phyloP scores from a whole-genome alignment of 140 eudicot genomes.

The Anethum foeniculum region DNA sequence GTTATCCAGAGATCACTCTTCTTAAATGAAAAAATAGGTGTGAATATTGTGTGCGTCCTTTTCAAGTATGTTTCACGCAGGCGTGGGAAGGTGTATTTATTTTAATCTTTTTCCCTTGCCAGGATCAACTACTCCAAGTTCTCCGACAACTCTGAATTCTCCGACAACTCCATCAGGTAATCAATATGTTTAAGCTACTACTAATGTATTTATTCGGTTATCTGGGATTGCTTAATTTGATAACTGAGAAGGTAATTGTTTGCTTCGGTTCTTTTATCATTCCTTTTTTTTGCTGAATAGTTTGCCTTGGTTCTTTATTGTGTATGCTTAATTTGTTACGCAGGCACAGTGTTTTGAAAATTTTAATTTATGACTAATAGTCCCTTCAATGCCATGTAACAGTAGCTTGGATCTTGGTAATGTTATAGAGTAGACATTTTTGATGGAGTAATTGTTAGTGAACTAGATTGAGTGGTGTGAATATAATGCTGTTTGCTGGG shows the following conservation, averaged over 20 bases:
- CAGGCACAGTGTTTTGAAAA: background rate
- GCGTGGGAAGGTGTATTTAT: no score
- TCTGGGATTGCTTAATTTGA: background rate
- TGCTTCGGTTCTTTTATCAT: background rate
- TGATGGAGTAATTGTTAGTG: background rate
- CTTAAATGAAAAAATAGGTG: no score
- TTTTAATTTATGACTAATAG: background rate
- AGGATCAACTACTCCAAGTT: background rate
- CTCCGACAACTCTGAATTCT: background rate
- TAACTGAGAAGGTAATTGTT: background rate
- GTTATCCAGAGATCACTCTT: background rate
- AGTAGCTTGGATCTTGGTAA: background rate
- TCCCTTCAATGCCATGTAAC: background rate
- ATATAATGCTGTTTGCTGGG: background rate
- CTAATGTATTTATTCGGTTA: background rate
- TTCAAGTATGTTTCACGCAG: background rate
- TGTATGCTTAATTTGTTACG: background rate
- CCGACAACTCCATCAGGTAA: background rate
- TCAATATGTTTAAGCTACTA: background rate
- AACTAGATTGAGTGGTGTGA: background rate
- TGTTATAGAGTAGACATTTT: background rate
- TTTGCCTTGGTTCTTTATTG: background rate
- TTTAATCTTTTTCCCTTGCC: background rate
- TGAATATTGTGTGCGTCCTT: background rate
- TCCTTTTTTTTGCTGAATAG: background rate